Evolutionary conservation across 2,329 filamentous ascomycete species (phyloP), one percentile per base, ranked within the genome.

Genomic region (Fusarium musae): DNA sequence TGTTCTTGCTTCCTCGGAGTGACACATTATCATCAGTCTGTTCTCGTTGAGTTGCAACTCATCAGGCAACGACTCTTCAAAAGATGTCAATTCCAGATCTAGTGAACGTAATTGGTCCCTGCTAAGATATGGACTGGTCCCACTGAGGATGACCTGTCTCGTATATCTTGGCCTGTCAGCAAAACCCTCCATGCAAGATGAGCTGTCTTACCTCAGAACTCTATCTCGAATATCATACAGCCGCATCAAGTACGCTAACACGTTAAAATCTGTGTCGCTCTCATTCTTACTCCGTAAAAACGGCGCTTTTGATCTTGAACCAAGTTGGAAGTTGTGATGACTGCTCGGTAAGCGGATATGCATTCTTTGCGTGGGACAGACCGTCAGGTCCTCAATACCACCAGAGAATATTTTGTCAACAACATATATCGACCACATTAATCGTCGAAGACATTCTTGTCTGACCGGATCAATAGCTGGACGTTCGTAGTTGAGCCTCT

Each of bases 401-500:
- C 79, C 79, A 0, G 69, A 79, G 16, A 80, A 76, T 0, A 75
- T 6, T 10, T 74, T 72, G 28, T 80, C 79, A 1, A 78, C 49
- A 1, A 34, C 21, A 19, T 76, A 80, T 2, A 80, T 73, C 0
- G 77, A 72, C 79, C 79, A 80, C 56, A 79, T 76, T 5, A 77
- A 30, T 1, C 78, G 72, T 6, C 79, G 74, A 0, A 74, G 64
- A 12, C 63, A 71, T 13, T 80, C 79, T 39, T 79, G 75, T 1
- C 10, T 57, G 1, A 80, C 61, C 2, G 74, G 63, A 9, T 76
- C 72, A 2, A 65, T 56, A 0, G 68, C 46, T 1, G 70, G 69
- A 0, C 71, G 58, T 32, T 80, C 78, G 4, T 79, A 77, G 23
- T 80, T 80, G 0, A 80, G 61, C 0, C 77, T 63, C 40, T 77